These are phyloP conservation scores for Saprolegnia diclina DNA, from an alignment of 352 stramenopile species.

Conservation along the genomic window DNA sequence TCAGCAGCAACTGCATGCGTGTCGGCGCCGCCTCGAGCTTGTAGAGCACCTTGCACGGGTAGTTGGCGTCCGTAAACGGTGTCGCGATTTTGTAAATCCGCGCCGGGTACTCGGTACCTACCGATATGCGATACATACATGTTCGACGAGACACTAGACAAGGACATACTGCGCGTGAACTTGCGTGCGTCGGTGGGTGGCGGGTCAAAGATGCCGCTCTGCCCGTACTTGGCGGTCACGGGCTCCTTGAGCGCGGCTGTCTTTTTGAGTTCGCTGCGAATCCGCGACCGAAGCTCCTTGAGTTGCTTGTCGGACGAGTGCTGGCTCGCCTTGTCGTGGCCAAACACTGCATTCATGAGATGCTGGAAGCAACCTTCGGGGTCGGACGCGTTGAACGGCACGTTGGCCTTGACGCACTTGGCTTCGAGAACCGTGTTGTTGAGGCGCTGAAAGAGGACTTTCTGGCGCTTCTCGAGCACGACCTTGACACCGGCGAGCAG, in stretches of 20 bases:
- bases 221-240: constrained; percentile 61
- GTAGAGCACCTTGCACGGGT: constrained; percentile 41
- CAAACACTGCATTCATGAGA: constrained; percentile 56
- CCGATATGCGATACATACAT: no score
- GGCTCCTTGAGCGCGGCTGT: constrained; percentile 34
- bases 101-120: constrained; percentile 39
- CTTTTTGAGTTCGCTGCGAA: constrained; percentile 62
- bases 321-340: constrained; percentile 34
- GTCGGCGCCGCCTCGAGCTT: constrained; percentile 27
- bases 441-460: constrained; percentile 51
- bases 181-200: constrained; percentile 38
- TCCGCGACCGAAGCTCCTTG: constrained; percentile 35
- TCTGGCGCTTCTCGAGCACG: constrained; percentile 44
- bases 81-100: constrained; percentile 49
- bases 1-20: constrained; percentile 36
- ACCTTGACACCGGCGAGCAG: constrained; percentile 42
- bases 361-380: constrained; percentile 68
- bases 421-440: constrained; percentile 48
- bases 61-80: constrained; percentile 47
- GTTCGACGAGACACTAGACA: background rate
- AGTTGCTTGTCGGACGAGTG: constrained; percentile 37
- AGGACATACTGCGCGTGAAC: constrained; percentile 37
- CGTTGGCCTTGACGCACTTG: constrained; percentile 56
- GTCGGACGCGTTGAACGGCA: constrained; percentile 51
- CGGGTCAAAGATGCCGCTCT: constrained; percentile 42